Percentiles rank a stretch among this genome's conserved stretches.
phyloP scores from a whole-genome alignment of 495 filamentous ascomycete genomes.

The Achaetomiella virescens region DNA sequence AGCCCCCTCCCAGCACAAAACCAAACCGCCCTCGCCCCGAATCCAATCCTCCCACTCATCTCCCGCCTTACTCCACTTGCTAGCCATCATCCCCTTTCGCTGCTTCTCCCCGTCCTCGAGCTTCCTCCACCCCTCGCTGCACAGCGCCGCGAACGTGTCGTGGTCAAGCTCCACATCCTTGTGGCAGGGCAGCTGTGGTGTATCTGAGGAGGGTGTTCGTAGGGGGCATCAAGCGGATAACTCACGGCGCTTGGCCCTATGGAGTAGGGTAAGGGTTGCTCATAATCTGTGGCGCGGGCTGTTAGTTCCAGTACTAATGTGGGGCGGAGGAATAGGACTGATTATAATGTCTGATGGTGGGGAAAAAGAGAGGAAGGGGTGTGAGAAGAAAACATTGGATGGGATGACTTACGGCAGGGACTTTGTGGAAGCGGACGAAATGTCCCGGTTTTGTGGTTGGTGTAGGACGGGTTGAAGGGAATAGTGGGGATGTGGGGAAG shows the following conservation, averaged over 20 bases:
- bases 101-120: slow-evolving; percentile 1
- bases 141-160: slow-evolving; percentile 7
- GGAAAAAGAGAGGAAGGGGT: too few relatives aligned
- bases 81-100: background rate
- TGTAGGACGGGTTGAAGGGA: background rate
- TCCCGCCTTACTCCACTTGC: background rate
- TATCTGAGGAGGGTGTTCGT: slow-evolving; percentile 12
- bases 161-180: slow-evolving; percentile 5
- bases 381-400: background rate
- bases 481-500: background rate
- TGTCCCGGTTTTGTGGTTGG: background rate
- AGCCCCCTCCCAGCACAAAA: slow-evolving; percentile 3
- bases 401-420: slow-evolving; percentile 13
- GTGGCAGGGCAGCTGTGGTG: slow-evolving; percentile 14
- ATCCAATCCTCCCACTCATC: slow-evolving; percentile 1
- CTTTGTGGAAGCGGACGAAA: slow-evolving; percentile 15
- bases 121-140: background rate
- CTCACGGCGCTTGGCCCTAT: background rate
- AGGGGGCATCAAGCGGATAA: slow-evolving; percentile 3
- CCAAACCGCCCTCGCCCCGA: background rate
- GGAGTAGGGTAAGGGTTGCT: too few relatives aligned
- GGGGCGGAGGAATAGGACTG: too few relatives aligned
- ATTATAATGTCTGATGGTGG: too few relatives aligned
- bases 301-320: too few relatives aligned
- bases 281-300: too few relatives aligned